A percentile compares a stretch with the other conserved stretches of the same genome.
Evolutionary conservation across 768 basidiomycete genomes (phyloP).

Genomic region (Leccinum ochraceum): DNA sequence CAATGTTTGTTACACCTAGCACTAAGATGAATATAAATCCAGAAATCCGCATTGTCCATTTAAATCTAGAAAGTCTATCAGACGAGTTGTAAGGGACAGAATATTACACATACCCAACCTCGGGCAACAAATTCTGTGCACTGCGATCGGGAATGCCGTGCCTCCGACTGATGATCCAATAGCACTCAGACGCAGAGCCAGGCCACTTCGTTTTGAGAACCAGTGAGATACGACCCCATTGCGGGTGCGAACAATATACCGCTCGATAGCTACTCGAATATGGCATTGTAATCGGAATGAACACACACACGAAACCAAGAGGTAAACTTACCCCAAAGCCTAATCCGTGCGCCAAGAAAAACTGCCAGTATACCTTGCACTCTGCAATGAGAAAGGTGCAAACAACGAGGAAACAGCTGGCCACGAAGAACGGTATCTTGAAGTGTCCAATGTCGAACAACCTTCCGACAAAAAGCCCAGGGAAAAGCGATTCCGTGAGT

Average conservation of each 20-base stretch:
- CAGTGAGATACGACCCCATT: slow-evolving; percentile 64
- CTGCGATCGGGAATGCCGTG: slow-evolving; percentile 59
- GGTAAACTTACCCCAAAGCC: slow-evolving; percentile 54
- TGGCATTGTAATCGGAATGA: background rate
- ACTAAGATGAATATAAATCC: slow-evolving; percentile 58
- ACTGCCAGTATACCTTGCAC: slow-evolving; percentile 73
- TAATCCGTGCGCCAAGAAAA: slow-evolving; percentile 71
- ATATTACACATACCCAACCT: slow-evolving; percentile 48
- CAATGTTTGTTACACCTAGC: slow-evolving; percentile 48
- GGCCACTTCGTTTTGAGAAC: slow-evolving; percentile 60
- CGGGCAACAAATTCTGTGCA: slow-evolving; percentile 52
- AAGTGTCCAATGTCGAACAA: slow-evolving; percentile 76
- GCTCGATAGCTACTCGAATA: slow-evolving; percentile 35
- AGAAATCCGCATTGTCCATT: slow-evolving; percentile 73
- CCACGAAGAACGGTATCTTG: slow-evolving; percentile 47
- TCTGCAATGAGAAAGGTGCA: slow-evolving; percentile 64
- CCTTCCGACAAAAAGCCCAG: slow-evolving; percentile 63
- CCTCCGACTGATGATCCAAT: slow-evolving; percentile 72
- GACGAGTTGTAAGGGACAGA: background rate
- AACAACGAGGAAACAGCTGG: slow-evolving; percentile 50
- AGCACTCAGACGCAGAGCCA: slow-evolving; percentile 63
- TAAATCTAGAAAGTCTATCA: slow-evolving; percentile 47
- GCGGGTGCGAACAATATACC: slow-evolving; percentile 52
- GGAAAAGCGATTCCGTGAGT: slow-evolving; percentile 37
- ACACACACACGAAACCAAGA: background rate